Evolutionary conservation across 768 basidiomycete species (phyloP).

Genomic region (Leucocoprinus sp.): DNA sequence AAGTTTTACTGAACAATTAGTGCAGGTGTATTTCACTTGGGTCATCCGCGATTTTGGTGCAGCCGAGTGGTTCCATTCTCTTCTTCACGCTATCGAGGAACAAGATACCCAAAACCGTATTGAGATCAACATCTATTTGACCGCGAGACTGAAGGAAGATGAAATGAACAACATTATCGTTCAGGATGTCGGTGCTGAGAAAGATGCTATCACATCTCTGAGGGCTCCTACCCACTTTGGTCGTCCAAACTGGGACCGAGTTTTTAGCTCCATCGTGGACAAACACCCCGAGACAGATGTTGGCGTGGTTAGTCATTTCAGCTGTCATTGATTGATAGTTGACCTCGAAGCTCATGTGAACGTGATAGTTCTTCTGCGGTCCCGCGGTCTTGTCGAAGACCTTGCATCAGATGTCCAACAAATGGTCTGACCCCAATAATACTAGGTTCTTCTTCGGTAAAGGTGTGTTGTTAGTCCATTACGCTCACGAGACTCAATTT

Average conservation of each 20-base stretch:
- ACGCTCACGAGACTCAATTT: neutral
- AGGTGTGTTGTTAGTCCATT: conserved; percentile 36
- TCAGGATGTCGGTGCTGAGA: conserved; percentile 88
- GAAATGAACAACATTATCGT: conserved; percentile 92
- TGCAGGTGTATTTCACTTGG: conserved; percentile 83
- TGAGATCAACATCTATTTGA: conserved; percentile 93
- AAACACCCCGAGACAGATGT: conserved; percentile 86
- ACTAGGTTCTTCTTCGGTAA: conserved; percentile 90
- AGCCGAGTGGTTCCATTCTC: conserved; percentile 91
- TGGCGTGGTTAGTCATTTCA: conserved; percentile 58
- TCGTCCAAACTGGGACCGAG: conserved; percentile 77
- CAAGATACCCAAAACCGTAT: conserved; percentile 81
- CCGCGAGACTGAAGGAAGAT: conserved; percentile 84
- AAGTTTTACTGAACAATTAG: neutral
- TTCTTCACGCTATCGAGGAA: conserved; percentile 88
- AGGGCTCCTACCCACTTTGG: conserved; percentile 92
- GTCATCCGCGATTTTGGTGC: conserved; percentile 89
- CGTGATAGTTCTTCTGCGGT: conserved; percentile 74
- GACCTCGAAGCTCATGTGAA: neutral
- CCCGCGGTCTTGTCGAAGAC: conserved; percentile 61
- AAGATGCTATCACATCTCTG: conserved; percentile 83
- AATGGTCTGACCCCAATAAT: conserved; percentile 70
- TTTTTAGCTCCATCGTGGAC: conserved; percentile 64
- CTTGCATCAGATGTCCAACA: conserved; percentile 76
- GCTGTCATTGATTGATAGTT: neutral